Conservation (phyloP, 2,329 filamentous ascomycete genomes). For the Geosmithia flava region DNA sequence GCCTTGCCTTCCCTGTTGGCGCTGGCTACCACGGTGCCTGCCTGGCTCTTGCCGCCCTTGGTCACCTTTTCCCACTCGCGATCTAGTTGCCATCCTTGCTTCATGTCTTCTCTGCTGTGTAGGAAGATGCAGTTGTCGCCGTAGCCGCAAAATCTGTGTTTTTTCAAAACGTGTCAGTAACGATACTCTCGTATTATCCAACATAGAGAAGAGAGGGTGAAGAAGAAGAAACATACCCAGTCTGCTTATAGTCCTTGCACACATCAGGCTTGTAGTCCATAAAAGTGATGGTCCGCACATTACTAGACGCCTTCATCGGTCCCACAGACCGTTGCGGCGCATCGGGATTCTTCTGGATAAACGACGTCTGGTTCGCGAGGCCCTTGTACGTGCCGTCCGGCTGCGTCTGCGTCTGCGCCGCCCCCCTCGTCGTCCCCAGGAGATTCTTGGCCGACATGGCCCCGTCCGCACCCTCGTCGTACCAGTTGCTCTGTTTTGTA, state of each 20-base stretch:
- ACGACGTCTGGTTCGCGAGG: constrained; percentile 56
- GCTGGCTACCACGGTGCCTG: constrained; percentile 49
- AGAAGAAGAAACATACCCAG: constrained; percentile 27
- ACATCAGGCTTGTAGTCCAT: constrained; percentile 88
- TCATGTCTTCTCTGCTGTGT: constrained; percentile 66
- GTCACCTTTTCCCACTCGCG: constrained; percentile 82
- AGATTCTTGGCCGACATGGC: constrained; percentile 37
- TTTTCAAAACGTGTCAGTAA: too few species aligned
- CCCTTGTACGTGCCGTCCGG: constrained; percentile 67
- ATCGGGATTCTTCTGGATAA: constrained; percentile 73
- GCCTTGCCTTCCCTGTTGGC: constrained; percentile 32
- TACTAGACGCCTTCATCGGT: constrained; percentile 77
- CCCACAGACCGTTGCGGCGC: constrained; percentile 60
- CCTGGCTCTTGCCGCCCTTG: constrained; percentile 53
- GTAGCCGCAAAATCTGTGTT: constrained; percentile 1
- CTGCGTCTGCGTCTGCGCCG: constrained; percentile 17
- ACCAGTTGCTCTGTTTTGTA: constrained; percentile 83
- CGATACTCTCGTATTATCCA: too few species aligned
- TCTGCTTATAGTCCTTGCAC: constrained; percentile 89
- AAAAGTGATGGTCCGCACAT: constrained; percentile 80
- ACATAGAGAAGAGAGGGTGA: neutral
- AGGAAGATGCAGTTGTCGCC: constrained; percentile 72
- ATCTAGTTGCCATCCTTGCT: constrained; percentile 92
- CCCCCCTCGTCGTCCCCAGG: constrained; percentile 39
- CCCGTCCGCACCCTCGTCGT: constrained; percentile 55